Evolutionary conservation across 331 rosid species (phyloP), one percentile per base, ranked within the genome.

Genomic region (Stylosanthes scabra): DNA sequence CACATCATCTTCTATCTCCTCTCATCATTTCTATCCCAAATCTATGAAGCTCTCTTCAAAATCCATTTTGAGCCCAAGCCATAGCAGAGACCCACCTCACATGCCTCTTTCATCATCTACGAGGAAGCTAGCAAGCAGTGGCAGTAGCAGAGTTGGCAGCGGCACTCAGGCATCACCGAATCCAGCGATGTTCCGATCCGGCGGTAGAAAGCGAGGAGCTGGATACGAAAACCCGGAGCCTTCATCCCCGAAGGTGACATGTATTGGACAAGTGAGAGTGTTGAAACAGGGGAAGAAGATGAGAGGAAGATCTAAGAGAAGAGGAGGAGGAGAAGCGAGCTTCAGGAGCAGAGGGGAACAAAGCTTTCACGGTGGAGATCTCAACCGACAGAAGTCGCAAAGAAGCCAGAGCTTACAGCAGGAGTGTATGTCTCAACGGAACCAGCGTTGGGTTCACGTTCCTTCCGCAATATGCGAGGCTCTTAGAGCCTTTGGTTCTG

Each of bases 381-480:
- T 83, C 41, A 75, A 39, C 54, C 69, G 83, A 31, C 90, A 83
- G 52, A 83, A 81, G 78, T 78, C 61, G 42, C 89, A 81, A 41
- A 78, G 76, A 63, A 88, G 79, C n/a, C 96, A 82, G 51, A 72
- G n/a, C 63, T 34, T 76, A 59, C 87, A 78, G 27, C 86, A 78
- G 57, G 94, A 88, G 74, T 83, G 89, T 31, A 42, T 83, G 70
- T 74, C 87, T 75, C 91, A 85, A 56, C 70, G 97, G 69, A 90
- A 86, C 65, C 96, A 88, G 75, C 82, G 86, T 66, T 91, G 98
- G 98, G 94, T 89, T 71, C 98, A 93, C 72, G 78, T 93, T 29
- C 98, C 98, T n/a, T 56, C 91, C 51, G 86, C 97, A n/a, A 88
- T 94, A 60, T 94, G 99, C 37, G 99, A 94, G 28, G 96, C 97